phyloP scores from a whole-genome alignment of 257 asterid species.

The Solanum pennellii region DNA sequence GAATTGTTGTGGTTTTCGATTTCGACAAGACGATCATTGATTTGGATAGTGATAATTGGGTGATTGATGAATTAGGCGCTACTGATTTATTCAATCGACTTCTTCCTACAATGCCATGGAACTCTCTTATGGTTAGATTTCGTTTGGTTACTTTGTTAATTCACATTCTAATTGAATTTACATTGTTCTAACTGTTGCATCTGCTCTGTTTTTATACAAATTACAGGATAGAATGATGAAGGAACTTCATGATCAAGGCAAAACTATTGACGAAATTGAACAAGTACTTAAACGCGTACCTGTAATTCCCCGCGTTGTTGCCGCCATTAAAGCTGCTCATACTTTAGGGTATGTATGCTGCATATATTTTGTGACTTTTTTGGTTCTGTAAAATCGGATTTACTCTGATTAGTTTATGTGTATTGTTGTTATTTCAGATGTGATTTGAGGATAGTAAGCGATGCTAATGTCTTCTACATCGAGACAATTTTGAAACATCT shows the following conservation, averaged over 20 bases:
- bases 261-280: conserved; percentile 29
- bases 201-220: neutral
- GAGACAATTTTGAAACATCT: conserved; percentile 69
- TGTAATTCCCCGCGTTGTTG: conserved; percentile 29
- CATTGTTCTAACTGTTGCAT: neutral
- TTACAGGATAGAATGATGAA: conserved; percentile 52
- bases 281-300: conserved; percentile 35
- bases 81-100: conserved; percentile 19
- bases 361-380: neutral
- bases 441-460: conserved; percentile 80
- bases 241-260: conserved; percentile 47
- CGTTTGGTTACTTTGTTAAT: neutral
- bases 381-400: neutral
- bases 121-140: conserved; percentile 19
- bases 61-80: conserved; percentile 24
- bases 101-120: conserved; percentile 29
- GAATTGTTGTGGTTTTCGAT: conserved; percentile 23
- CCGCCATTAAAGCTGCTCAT: conserved; percentile 40
- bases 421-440: conserved; percentile 23
- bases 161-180: too few relatives aligned
- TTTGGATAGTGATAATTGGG: conserved; percentile 37
- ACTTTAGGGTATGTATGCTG: conserved; percentile 37
- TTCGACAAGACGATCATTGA: conserved; percentile 35
- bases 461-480: conserved; percentile 66
- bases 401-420: too few relatives aligned